phyloP scores from a whole-genome alignment of 164 flowering plant genomes.

The Litsea cubeba region DNA sequence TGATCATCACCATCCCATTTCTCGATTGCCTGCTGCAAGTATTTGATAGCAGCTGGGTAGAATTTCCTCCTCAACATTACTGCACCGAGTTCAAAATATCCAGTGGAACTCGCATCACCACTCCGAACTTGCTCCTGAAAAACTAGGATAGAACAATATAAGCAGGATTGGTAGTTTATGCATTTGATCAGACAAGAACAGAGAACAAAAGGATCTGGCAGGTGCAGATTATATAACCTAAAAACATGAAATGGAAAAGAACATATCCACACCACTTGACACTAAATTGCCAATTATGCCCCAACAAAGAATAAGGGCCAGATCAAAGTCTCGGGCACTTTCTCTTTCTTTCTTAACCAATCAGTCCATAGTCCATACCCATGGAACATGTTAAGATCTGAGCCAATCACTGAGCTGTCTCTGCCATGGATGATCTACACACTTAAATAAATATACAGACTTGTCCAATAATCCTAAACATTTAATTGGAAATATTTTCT shows the following conservation, averaged over 20 bases:
- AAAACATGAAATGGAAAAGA: not conserved
- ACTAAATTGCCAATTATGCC: too few species aligned
- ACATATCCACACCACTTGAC: not conserved
- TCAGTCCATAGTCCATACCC: too few species aligned
- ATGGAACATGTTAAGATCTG: too few species aligned
- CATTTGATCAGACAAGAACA: not conserved
- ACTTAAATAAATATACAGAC: too few species aligned
- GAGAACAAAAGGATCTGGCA: not conserved
- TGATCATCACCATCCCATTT: constrained; percentile 98
- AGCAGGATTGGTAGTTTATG: not conserved
- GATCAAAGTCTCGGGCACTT: too few species aligned
- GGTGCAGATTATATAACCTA: not conserved
- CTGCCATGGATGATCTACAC: too few species aligned
- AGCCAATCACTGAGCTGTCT: too few species aligned
- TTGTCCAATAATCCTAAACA: too few species aligned
- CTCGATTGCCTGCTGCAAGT: constrained; percentile 82
- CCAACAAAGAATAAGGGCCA: too few species aligned
- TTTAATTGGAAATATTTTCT: too few species aligned
- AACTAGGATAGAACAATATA: not conserved
- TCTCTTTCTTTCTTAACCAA: too few species aligned
- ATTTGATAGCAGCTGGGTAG: constrained; percentile 90
- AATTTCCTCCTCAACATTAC: constrained; percentile 94
- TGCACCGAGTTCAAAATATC: constrained; percentile 89
- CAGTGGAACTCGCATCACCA: constrained; percentile 93
- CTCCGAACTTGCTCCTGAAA: constrained; percentile 93